These are phyloP conservation scores for Boletus mariae DNA, from an alignment of 1,284 basidiomycete genomes.

Conservation along the genomic window DNA sequence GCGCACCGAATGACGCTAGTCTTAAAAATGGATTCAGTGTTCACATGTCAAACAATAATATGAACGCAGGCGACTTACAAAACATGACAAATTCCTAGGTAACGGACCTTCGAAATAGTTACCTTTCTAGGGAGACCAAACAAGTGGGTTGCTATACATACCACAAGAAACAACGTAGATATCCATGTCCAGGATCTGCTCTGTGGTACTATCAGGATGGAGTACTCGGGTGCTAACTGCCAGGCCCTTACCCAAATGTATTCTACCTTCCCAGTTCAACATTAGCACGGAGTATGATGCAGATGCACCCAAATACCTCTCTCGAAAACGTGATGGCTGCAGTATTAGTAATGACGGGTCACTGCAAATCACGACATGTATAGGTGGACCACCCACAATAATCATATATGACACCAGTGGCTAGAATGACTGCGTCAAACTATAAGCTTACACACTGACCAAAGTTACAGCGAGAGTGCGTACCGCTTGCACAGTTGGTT, in stretches of 20 bases:
- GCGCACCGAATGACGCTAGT: too few relatives aligned
- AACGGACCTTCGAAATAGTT: conserved; percentile 5
- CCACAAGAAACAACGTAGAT: conserved; percentile 10
- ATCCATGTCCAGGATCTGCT: conserved; percentile 5
- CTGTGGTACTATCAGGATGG: not conserved
- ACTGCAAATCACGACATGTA: not conserved
- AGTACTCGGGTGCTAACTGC: too few relatives aligned
- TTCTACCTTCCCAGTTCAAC: conserved; percentile 1
- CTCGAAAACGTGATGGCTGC: conserved; percentile 10
- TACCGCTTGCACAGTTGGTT: not conserved
- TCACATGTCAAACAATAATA: too few relatives aligned
- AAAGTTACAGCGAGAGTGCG: not conserved
- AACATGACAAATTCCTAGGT: conserved; percentile 1
- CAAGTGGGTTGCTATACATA: not conserved
- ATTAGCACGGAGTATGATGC: not conserved
- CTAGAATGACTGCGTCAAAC: not conserved
- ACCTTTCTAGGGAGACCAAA: not conserved
- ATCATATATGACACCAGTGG: conserved; percentile 8
- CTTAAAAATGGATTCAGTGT: too few relatives aligned
- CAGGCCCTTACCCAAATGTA: conserved; percentile 11
- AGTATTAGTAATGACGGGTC: too few relatives aligned
- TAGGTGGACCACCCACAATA: conserved; percentile 9
- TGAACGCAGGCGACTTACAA: not conserved
- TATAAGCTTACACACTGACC: not conserved
- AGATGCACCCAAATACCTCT: not conserved